Conservation (phyloP, 176 grass and related monocot genomes). For the Oryza coarctata region DNA sequence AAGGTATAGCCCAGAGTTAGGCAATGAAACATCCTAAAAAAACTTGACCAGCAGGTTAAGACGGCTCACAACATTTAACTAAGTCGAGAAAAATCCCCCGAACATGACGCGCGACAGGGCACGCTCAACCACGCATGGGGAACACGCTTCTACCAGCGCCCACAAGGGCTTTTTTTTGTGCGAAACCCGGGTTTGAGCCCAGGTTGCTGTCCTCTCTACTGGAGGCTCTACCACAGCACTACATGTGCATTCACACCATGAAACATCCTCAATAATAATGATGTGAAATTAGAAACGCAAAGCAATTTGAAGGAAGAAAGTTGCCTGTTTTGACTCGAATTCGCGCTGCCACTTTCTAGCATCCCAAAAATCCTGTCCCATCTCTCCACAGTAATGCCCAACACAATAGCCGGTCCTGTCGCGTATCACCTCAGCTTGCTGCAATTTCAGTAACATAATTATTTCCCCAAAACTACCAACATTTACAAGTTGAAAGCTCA, state of each 20-base stretch:
- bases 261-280: background rate
- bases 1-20: background rate
- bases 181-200: too few relatives aligned
- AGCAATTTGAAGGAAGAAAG: conserved; percentile 4
- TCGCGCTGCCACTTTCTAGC: conserved; percentile 90
- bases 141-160: too few relatives aligned
- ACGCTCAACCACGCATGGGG: too few relatives aligned
- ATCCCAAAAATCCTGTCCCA: conserved; percentile 99
- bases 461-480: conserved; percentile 10
- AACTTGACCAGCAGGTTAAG: too few relatives aligned
- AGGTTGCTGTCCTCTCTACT: too few relatives aligned
- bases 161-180: too few relatives aligned
- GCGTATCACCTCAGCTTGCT: conserved; percentile 98
- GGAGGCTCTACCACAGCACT: too few relatives aligned
- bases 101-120: too few relatives aligned
- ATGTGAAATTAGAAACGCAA: background rate
- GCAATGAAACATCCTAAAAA: background rate
- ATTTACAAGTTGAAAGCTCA: background rate
- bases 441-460: conserved; percentile 34
- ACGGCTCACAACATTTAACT: too few relatives aligned
- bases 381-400: conserved; percentile 97
- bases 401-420: conserved; percentile 80
- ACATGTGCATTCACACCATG: background rate
- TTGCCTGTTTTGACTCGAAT: conserved; percentile 95
- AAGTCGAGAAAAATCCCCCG: too few relatives aligned